phyloP scores from a whole-genome alignment of 495 filamentous ascomycete genomes.

The Clohesyomyces aquaticus region DNA sequence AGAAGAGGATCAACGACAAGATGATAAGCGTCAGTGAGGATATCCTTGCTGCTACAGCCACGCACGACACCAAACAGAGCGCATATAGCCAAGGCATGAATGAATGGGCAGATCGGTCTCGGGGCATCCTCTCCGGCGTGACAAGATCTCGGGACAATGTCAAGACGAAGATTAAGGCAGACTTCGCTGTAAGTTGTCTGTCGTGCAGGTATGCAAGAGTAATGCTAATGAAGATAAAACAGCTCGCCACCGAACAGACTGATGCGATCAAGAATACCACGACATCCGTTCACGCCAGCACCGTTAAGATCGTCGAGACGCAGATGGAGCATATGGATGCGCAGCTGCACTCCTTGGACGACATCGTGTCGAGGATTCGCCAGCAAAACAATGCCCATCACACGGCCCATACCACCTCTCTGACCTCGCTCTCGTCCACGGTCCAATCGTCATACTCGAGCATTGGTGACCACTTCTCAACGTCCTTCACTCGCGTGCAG shows the following conservation, averaged over 20 bases:
- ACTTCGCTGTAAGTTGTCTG: conserved; percentile 72
- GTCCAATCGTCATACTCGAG: conserved; percentile 72
- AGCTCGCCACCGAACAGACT: conserved; percentile 79
- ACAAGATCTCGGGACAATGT: conserved; percentile 71
- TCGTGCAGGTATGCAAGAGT: conserved; percentile 13
- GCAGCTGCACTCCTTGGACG: conserved; percentile 87
- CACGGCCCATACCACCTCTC: conserved; percentile 62
- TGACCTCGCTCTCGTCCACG: conserved; percentile 62
- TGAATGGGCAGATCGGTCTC: conserved; percentile 71
- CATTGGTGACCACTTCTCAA: conserved; percentile 66
- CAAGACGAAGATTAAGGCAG: conserved; percentile 79
- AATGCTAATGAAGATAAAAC: conserved; percentile 40
- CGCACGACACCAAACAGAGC: conserved; percentile 61
- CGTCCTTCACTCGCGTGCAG: conserved; percentile 63
- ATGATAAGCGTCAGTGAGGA: conserved; percentile 64
- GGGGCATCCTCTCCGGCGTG: conserved; percentile 69
- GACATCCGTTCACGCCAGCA: conserved; percentile 88
- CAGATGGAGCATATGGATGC: conserved; percentile 83
- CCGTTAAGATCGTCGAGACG: conserved; percentile 83
- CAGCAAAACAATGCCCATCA: conserved; percentile 79
- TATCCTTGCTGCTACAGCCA: conserved; percentile 57
- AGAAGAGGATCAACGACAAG: conserved; percentile 67
- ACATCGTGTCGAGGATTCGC: conserved; percentile 83
- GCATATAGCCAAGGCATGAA: conserved; percentile 74
- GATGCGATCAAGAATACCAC: conserved; percentile 77